phyloP scores from a whole-genome alignment of 495 filamentous ascomycete genomes.

The Xylaria intraflava region DNA sequence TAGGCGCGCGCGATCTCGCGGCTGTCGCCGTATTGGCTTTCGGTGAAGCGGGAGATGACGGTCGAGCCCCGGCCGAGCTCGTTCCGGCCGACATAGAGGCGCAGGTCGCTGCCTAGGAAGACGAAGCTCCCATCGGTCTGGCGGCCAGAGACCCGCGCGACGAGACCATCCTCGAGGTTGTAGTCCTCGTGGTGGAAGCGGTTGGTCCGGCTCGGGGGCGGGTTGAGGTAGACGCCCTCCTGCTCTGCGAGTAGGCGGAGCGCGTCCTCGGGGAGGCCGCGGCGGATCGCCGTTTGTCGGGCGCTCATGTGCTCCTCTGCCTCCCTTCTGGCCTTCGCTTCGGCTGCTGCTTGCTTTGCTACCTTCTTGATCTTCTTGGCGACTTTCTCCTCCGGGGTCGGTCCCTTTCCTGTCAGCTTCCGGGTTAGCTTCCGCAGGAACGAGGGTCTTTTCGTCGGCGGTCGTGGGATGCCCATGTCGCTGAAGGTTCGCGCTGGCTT shows the following conservation, averaged over 20 bases:
- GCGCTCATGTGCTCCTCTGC: background rate
- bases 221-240: constrained; percentile 8
- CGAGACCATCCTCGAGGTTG: background rate
- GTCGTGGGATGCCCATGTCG: background rate
- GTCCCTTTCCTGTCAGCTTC: background rate
- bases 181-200: background rate
- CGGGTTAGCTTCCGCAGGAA: background rate
- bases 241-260: constrained; percentile 3
- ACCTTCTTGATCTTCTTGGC: no score
- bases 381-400: no score
- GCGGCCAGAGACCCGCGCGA: background rate
- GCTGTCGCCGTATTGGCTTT: background rate
- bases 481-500: background rate
- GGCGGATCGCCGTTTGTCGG: background rate
- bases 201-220: background rate
- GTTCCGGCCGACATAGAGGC: constrained; percentile 2
- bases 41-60: background rate
- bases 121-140: background rate
- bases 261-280: background rate
- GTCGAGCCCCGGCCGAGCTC: background rate
- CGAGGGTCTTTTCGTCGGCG: background rate
- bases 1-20: background rate
- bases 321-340: background rate
- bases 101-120: constrained; percentile 7
- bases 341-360: background rate